A percentile compares a stretch with the other conserved stretches of the same genome.
Conservation (phyloP, 257 asterid species). For the Penstemon eatonii region DNA sequence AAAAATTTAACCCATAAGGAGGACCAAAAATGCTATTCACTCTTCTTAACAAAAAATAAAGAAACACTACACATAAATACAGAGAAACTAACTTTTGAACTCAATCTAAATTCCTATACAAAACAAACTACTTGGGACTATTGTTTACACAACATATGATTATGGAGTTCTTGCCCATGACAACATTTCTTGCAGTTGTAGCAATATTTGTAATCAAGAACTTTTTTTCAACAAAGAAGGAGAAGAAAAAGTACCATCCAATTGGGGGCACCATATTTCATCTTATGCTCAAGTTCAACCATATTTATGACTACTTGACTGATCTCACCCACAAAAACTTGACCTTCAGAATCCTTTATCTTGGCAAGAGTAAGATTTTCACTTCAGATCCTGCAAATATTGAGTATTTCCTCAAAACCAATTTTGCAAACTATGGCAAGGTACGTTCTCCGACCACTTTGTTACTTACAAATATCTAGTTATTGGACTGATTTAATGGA, state of each 20-base stretch:
- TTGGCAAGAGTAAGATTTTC: slow-evolving; percentile 41
- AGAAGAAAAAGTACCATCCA: slow-evolving; percentile 46
- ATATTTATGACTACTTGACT: slow-evolving; percentile 46
- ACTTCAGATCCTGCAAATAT: slow-evolving; percentile 65
- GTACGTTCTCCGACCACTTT: slow-evolving; percentile 26
- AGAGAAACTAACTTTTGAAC: too few species aligned
- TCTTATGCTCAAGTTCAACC: slow-evolving; percentile 38
- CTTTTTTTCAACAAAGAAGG: slow-evolving; percentile 11
- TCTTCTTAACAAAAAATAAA: too few species aligned
- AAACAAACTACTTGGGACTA: too few species aligned
- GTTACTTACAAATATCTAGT: background rate
- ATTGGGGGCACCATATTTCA: slow-evolving; percentile 52
- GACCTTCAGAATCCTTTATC: slow-evolving; percentile 50
- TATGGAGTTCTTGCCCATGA: too few species aligned
- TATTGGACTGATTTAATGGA: background rate
- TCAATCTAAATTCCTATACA: too few species aligned
- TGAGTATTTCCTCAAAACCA: slow-evolving; percentile 65
- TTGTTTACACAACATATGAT: too few species aligned
- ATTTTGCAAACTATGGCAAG: slow-evolving; percentile 62
- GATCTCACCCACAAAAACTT: slow-evolving; percentile 42
- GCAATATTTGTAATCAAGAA: slow-evolving; percentile 24
- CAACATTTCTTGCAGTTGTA: slow-evolving; percentile 33
- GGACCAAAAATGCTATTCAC: too few species aligned
- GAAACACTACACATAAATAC: too few species aligned
- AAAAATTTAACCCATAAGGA: too few species aligned